phyloP scores from a whole-genome alignment of 2,329 filamentous ascomycete genomes.

The Didymella lethalis region DNA sequence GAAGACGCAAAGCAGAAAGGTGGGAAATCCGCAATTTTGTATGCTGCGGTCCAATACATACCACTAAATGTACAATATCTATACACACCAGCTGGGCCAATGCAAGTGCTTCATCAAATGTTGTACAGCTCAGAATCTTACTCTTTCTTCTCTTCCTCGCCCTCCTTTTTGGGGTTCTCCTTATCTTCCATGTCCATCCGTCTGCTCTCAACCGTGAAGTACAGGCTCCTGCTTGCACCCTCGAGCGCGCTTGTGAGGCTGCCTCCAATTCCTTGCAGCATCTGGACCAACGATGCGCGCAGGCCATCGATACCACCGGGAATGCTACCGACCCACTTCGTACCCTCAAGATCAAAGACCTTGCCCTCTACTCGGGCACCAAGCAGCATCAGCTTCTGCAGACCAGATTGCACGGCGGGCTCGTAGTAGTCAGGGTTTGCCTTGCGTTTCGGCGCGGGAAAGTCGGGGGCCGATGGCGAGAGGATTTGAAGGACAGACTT shows the following conservation, averaged over 20 bases:
- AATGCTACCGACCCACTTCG: slow-evolving; percentile 77
- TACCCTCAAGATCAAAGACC: slow-evolving; percentile 78
- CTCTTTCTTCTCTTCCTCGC: slow-evolving; percentile 32
- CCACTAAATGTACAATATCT: slow-evolving; percentile 29
- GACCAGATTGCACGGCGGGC: slow-evolving; percentile 75
- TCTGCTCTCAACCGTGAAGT: slow-evolving; percentile 85
- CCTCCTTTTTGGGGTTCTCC: slow-evolving; percentile 47
- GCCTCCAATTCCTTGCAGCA: slow-evolving; percentile 82
- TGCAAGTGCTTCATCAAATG: not conserved
- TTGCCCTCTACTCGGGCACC: slow-evolving; percentile 87
- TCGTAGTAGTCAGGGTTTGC: slow-evolving; percentile 85
- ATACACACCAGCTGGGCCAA: slow-evolving; percentile 19
- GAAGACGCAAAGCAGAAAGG: too few relatives aligned
- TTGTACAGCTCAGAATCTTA: slow-evolving; percentile 13
- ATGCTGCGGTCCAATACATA: slow-evolving; percentile 1
- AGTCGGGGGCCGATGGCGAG: slow-evolving; percentile 71
- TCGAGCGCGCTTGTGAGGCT: slow-evolving; percentile 81
- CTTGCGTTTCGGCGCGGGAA: slow-evolving; percentile 78
- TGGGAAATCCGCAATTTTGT: too few relatives aligned
- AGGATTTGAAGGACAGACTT: slow-evolving; percentile 82
- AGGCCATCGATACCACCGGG: slow-evolving; percentile 82
- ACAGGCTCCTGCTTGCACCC: slow-evolving; percentile 80
- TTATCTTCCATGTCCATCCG: slow-evolving; percentile 83
- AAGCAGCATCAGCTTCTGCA: slow-evolving; percentile 87
- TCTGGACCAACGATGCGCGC: slow-evolving; percentile 78